These are phyloP conservation scores for Quercus wislizeni DNA, from an alignment of 306 rosid species.

Conservation along the genomic window DNA sequence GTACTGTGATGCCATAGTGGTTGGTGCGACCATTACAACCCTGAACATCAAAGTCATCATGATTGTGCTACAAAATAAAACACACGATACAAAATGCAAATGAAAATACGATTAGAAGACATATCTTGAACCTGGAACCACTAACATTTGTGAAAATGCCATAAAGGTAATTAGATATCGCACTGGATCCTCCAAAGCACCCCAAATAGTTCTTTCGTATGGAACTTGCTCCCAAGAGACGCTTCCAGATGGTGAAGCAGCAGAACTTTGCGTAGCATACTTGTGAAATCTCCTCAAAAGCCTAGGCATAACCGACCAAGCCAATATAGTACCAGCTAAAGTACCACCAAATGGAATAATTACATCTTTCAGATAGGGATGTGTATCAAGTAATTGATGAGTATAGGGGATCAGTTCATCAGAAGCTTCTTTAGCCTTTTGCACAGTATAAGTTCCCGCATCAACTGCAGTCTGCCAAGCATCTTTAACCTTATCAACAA, in stretches of 20 bases:
- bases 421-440: constrained; percentile 67
- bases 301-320: constrained; percentile 86
- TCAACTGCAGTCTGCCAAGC: constrained; percentile 62
- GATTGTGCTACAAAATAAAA: constrained; percentile 15
- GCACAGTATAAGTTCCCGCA: constrained; percentile 43
- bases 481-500: constrained; percentile 54
- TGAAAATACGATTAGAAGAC: not conserved
- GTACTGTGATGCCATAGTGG: constrained; percentile 65
- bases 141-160: constrained; percentile 86
- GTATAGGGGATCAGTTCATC: constrained; percentile 58
- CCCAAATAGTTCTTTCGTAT: constrained; percentile 86
- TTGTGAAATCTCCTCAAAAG: constrained; percentile 72
- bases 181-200: constrained; percentile 90
- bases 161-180: constrained; percentile 76
- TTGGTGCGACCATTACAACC: constrained; percentile 79
- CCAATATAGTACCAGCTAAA: constrained; percentile 62
- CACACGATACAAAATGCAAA: constrained; percentile 5
- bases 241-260: constrained; percentile 46
- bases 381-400: constrained; percentile 59
- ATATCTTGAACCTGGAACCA: constrained; percentile 22
- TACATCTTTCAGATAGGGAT: constrained; percentile 62
- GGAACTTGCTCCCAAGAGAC: constrained; percentile 41
- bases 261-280: constrained; percentile 58
- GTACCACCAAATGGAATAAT: constrained; percentile 63
- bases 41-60: constrained; percentile 56